These are phyloP conservation scores for Trypanosoma platydactyli DNA, from an alignment of 208 protist genomes.

Conservation along the genomic window DNA sequence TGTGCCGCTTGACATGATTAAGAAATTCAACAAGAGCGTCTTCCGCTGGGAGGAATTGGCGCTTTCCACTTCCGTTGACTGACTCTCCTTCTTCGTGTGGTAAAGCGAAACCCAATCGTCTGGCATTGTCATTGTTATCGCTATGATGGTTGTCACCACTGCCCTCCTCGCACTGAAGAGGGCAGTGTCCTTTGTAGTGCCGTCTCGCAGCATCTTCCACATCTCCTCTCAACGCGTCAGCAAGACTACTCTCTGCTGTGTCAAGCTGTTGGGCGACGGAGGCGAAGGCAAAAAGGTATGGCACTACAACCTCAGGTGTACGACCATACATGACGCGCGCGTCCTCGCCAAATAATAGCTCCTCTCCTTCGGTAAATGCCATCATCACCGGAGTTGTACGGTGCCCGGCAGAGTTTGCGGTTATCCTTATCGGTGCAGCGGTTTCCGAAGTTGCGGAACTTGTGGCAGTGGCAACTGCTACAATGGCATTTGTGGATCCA, in stretches of 20 bases:
- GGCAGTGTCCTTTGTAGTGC: constrained; percentile 65
- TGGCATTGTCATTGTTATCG: constrained; percentile 1
- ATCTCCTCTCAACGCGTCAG: constrained; percentile 14
- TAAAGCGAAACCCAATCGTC: constrained; percentile 46
- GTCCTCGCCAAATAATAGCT: constrained; percentile 81
- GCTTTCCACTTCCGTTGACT: constrained; percentile 16
- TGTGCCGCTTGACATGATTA: constrained; percentile 82
- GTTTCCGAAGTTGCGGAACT: constrained; percentile 6
- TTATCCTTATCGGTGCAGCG: constrained; percentile 48
- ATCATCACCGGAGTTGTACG: constrained; percentile 70
- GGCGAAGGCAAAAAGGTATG: constrained; percentile 75
- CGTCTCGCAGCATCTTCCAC: constrained; percentile 45
- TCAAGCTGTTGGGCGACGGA: constrained; percentile 36
- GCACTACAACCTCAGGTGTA: constrained; percentile 72
- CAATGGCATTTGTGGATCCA: constrained; percentile 71
- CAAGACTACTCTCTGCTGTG: constrained; percentile 15
- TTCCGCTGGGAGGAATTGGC: constrained; percentile 56
- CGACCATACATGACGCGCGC: constrained; percentile 64
- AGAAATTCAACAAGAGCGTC: constrained; percentile 81
- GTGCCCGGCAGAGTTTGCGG: constrained; percentile 79
- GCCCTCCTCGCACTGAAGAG: constrained; percentile 27
- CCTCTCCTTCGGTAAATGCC: constrained; percentile 60
- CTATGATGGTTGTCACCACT: neutral
- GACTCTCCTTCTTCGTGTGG: constrained; percentile 26
- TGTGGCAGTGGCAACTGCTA: constrained; percentile 44